These are phyloP conservation scores for Globisporangium barbulae DNA, from an alignment of 352 stramenopile species.

Conservation along the genomic window DNA sequence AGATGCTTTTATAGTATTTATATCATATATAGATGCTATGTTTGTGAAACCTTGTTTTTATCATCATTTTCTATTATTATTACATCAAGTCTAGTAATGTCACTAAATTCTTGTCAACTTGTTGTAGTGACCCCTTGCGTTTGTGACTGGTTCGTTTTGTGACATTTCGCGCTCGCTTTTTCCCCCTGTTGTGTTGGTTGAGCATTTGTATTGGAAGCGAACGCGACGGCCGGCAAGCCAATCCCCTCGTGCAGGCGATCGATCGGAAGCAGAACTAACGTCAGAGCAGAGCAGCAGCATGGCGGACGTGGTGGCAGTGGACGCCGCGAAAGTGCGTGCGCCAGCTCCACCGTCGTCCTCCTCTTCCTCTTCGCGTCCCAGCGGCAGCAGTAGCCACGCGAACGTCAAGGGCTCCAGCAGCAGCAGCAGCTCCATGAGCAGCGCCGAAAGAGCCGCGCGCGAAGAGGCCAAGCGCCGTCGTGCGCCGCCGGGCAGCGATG, in stretches of 20 bases:
- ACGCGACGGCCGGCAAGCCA: neutral
- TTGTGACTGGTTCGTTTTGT: neutral
- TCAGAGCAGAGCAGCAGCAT: slow-evolving; percentile 9
- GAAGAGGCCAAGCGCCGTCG: slow-evolving; percentile 40
- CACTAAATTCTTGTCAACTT: neutral
- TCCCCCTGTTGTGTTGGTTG: neutral
- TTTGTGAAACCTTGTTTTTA: neutral
- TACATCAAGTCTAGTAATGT: neutral
- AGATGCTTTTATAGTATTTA: neutral
- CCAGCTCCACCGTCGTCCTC: slow-evolving; percentile 19
- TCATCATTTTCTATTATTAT: neutral
- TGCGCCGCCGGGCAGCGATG: slow-evolving; percentile 47
- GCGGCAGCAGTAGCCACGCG: slow-evolving; percentile 6
- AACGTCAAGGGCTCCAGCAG: slow-evolving; percentile 19
- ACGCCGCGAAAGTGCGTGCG: neutral
- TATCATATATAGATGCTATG: neutral
- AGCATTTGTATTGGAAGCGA: neutral
- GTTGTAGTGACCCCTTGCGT: neutral
- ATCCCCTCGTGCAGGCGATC: neutral
- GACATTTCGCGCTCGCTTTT: neutral
- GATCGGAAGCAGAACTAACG: neutral
- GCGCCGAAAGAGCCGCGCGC: slow-evolving; percentile 18
- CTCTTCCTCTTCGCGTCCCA: slow-evolving; percentile 13
- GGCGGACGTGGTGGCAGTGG: slow-evolving; percentile 24
- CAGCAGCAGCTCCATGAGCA: slow-evolving; percentile 18